Evolutionary conservation across 2,329 filamentous ascomycete species (phyloP).

Genomic region (Xylariaceae sp.): DNA sequence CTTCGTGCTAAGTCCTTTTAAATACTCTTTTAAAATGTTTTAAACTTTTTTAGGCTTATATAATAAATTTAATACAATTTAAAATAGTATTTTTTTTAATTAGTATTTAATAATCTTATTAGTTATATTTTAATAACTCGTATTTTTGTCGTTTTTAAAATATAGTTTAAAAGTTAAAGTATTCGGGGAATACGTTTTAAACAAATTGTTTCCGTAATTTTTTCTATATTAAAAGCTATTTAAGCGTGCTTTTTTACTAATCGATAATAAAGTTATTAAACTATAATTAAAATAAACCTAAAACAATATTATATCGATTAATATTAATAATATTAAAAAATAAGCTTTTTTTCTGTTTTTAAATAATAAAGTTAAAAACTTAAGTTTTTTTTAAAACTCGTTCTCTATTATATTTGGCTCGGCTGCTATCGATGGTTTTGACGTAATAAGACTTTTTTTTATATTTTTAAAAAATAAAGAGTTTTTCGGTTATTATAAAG

Average conservation of each 20-base stretch:
- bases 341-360: neutral
- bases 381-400: neutral
- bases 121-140: too few species aligned
- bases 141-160: too few species aligned
- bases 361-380: neutral
- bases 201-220: neutral
- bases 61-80: too few species aligned
- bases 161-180: neutral
- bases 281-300: neutral
- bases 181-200: neutral
- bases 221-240: too few species aligned
- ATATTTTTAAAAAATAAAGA: neutral
- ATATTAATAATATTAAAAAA: neutral
- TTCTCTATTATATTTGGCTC: neutral
- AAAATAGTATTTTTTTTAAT: too few species aligned
- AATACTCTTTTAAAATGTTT: too few species aligned
- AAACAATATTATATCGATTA: neutral
- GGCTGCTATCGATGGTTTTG: neutral
- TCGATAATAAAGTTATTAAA: neutral
- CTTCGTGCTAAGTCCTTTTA: too few species aligned
- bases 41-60: too few species aligned
- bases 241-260: too few species aligned
- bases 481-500: neutral
- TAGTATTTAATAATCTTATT: too few species aligned
- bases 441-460: neutral